These are phyloP conservation scores for Prunus mira DNA, from an alignment of 306 rosid genomes.

Conservation along the genomic window DNA sequence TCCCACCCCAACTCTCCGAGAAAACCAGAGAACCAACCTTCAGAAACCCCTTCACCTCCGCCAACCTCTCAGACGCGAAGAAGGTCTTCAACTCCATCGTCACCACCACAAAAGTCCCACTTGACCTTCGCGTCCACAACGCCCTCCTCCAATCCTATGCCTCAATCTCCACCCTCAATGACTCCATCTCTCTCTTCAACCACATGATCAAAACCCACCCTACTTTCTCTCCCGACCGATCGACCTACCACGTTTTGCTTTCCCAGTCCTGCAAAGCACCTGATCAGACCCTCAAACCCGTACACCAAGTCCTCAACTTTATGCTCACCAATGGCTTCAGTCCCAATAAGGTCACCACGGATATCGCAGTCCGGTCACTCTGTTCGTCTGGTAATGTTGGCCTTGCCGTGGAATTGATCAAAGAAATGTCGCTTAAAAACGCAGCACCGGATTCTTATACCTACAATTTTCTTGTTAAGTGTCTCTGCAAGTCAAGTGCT, in stretches of 20 bases:
- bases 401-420: slow-evolving; percentile 49
- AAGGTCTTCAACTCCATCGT: slow-evolving; percentile 46
- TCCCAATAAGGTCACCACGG: slow-evolving; percentile 66
- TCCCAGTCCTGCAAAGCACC: slow-evolving; percentile 49
- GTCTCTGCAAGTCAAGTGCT: slow-evolving; percentile 54
- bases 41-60: slow-evolving; percentile 45
- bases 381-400: slow-evolving; percentile 49
- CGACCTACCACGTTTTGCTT: slow-evolving; percentile 64
- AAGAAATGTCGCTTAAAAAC: slow-evolving; percentile 52
- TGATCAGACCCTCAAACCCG: slow-evolving; percentile 45
- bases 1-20: slow-evolving; percentile 24
- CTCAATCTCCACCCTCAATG: slow-evolving; percentile 52
- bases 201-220: slow-evolving; percentile 61
- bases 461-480: slow-evolving; percentile 59
- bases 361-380: slow-evolving; percentile 64
- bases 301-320: slow-evolving; percentile 60
- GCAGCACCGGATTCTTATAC: slow-evolving; percentile 62
- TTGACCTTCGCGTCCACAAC: slow-evolving; percentile 50
- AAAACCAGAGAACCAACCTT: neutral
- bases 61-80: slow-evolving; percentile 65
- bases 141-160: slow-evolving; percentile 70
- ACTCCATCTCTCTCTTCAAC: slow-evolving; percentile 64
- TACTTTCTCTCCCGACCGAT: slow-evolving; percentile 64
- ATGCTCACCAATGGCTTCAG: slow-evolving; percentile 53
- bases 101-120: slow-evolving; percentile 22